phyloP scores from a whole-genome alignment of 805 yeast genomes.

The Schwanniomyces vanrijiae region DNA sequence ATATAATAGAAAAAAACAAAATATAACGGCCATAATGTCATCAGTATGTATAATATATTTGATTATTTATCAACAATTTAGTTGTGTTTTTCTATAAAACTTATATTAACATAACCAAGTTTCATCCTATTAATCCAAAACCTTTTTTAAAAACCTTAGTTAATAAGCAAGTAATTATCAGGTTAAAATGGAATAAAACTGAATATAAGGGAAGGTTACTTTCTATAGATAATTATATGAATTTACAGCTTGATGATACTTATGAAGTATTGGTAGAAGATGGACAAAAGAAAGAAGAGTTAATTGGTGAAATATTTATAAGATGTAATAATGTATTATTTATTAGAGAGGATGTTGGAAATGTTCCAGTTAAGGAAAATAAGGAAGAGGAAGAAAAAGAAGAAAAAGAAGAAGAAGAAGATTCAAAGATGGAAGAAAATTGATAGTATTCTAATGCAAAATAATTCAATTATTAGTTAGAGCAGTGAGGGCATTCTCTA shows the following conservation, averaged over 20 bases:
- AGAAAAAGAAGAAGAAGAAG: conserved; percentile 4
- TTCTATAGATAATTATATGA: conserved; percentile 91
- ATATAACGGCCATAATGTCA: conserved; percentile 6
- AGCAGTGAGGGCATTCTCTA: too few species aligned
- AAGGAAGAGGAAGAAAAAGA: conserved; percentile 1
- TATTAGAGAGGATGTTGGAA: conserved; percentile 45
- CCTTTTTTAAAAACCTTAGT: conserved; percentile 81
- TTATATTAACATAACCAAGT: conserved; percentile 13
- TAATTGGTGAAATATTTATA: conserved; percentile 75
- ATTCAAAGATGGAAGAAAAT: conserved; percentile 5
- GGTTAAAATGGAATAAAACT: conserved; percentile 87
- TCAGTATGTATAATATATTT: conserved; percentile 7
- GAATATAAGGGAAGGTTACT: conserved; percentile 79
- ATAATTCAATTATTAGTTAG: too few species aligned
- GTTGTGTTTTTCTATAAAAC: neutral
- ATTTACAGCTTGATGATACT: conserved; percentile 67
- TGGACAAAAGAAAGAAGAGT: conserved; percentile 31
- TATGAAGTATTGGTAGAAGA: conserved; percentile 47
- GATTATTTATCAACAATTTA: neutral
- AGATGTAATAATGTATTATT: conserved; percentile 90
- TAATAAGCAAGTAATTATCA: conserved; percentile 69
- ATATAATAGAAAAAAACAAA: neutral
- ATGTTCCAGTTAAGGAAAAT: neutral
- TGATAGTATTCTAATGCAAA: neutral
- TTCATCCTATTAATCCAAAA: conserved; percentile 79